Conservation (phyloP, 2,329 filamentous ascomycete species). For the Lasiodiplodia hormozganensis region DNA sequence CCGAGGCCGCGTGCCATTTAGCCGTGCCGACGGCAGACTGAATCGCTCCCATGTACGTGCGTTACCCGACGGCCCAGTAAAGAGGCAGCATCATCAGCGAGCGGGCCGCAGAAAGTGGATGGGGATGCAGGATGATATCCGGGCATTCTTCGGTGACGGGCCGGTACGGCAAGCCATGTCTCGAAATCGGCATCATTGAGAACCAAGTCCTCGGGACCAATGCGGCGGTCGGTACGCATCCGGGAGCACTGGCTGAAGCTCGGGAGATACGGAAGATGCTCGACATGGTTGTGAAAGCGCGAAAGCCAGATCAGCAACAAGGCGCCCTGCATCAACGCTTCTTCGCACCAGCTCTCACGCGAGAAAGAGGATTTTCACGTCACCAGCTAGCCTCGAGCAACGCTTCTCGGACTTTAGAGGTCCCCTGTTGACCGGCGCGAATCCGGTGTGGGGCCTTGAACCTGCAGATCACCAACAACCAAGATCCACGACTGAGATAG, state of each 20-base stretch:
- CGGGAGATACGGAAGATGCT: not conserved
- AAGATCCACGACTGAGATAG: slow-evolving; percentile 8
- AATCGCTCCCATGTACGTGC: not conserved
- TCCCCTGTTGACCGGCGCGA: slow-evolving; percentile 4
- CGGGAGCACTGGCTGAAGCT: not conserved
- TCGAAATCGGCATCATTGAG: not conserved
- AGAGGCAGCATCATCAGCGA: not conserved
- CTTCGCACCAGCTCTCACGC: not conserved
- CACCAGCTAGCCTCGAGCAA: not conserved
- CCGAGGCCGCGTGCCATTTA: not conserved
- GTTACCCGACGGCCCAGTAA: not conserved
- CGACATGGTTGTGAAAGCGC: not conserved
- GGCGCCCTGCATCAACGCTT: not conserved
- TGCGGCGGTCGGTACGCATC: not conserved
- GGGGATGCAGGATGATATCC: not conserved
- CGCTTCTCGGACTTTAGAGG: not conserved
- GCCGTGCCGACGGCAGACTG: slow-evolving; percentile 2
- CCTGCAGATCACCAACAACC: slow-evolving; percentile 4
- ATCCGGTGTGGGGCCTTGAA: not conserved
- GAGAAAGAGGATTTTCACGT: not conserved
- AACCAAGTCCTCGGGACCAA: not conserved
- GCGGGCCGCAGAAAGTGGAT: slow-evolving; percentile 4
- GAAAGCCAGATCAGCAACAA: not conserved
- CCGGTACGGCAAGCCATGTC: not conserved
- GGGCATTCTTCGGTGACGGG: slow-evolving; percentile 3